phyloP scores from a whole-genome alignment of 1,284 basidiomycete genomes.

The Calocybe gambosa region DNA sequence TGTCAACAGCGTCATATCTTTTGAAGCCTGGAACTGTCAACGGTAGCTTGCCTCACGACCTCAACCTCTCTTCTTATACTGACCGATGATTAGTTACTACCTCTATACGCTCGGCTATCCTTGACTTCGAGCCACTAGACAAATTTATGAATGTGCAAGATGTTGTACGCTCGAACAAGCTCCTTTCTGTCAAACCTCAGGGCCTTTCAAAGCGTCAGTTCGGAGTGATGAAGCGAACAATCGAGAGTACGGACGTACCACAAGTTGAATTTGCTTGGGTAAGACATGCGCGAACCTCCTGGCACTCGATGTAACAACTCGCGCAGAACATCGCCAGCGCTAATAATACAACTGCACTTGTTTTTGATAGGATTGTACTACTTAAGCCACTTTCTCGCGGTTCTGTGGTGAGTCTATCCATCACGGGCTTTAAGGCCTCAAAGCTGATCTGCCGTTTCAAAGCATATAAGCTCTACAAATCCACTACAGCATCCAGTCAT shows the following conservation, averaged over 20 bases:
- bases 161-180: slow-evolving; percentile 5
- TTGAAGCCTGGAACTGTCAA: slow-evolving; percentile 10
- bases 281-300: too few species aligned
- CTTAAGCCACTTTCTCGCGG: slow-evolving; percentile 12
- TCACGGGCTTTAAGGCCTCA: background rate
- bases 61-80: background rate
- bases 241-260: slow-evolving; percentile 9
- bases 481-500: slow-evolving; percentile 11
- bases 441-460: background rate
- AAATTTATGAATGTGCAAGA: slow-evolving; percentile 4
- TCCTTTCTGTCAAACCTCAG: slow-evolving; percentile 4
- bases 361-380: slow-evolving; percentile 11
- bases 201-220: slow-evolving; percentile 7
- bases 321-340: slow-evolving; percentile 10
- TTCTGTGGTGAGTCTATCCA: slow-evolving; percentile 7
- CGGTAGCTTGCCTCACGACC: background rate
- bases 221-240: slow-evolving; percentile 8
- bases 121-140: slow-evolving; percentile 10
- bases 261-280: slow-evolving; percentile 15
- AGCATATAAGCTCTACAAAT: slow-evolving; percentile 14
- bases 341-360: slow-evolving; percentile 5
- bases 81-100: background rate
- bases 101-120: slow-evolving; percentile 11
- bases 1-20: slow-evolving; percentile 9
- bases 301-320: too few species aligned